These are phyloP conservation scores for Nitzschia sp. DNA, from an alignment of 108 stramenopile genomes.

Conservation along the genomic window DNA sequence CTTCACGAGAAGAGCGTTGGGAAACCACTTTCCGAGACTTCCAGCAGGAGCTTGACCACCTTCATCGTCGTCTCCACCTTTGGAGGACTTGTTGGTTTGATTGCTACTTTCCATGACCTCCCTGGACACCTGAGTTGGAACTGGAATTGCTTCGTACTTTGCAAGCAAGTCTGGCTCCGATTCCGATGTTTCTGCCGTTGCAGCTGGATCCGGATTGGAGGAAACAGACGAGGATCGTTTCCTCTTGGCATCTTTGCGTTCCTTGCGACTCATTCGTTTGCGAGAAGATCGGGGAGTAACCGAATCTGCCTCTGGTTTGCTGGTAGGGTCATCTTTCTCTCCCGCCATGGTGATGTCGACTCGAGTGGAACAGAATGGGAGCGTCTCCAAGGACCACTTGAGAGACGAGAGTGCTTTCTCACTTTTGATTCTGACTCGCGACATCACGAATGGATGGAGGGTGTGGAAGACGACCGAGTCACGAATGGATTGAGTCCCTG, in stretches of 20 bases:
- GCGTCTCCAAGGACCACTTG: no score
- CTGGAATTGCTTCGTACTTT: constrained; percentile 6
- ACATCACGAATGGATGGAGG: no score
- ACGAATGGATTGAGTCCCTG: no score
- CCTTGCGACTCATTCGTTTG: constrained; percentile 25
- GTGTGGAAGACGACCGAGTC: no score
- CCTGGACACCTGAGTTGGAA: constrained; percentile 14
- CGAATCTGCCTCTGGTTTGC: no score
- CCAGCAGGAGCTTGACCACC: background rate
- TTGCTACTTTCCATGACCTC: background rate
- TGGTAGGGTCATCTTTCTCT: no score
- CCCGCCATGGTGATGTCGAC: no score
- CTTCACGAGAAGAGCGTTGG: constrained; percentile 73
- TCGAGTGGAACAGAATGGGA: no score
- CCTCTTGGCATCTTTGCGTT: constrained; percentile 6
- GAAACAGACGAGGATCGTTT: background rate
- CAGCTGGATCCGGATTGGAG: background rate
- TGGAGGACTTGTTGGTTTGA: background rate
- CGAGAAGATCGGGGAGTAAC: background rate
- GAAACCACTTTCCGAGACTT: constrained; percentile 83
- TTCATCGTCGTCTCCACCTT: constrained; percentile 1
- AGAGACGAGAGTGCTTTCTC: no score
- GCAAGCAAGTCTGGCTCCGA: background rate
- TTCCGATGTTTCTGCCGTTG: background rate
- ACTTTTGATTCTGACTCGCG: no score